These are phyloP conservation scores for Vaccinium vitisidaea DNA, from an alignment of 148 eudicot genomes.

Conservation along the genomic window DNA sequence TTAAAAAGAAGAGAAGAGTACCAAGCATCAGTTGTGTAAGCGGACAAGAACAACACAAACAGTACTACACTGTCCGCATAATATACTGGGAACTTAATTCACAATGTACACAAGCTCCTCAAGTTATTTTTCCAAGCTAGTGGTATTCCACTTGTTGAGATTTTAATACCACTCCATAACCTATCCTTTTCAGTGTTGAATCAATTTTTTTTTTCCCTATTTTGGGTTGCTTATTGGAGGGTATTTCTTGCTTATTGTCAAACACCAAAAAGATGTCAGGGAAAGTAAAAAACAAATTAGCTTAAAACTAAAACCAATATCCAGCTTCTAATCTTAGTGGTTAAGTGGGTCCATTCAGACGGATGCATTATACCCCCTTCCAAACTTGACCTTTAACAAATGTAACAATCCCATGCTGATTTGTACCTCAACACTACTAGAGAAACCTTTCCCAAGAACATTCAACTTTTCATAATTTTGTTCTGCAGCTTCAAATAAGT, in stretches of 20 bases:
- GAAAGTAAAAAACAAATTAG: neutral
- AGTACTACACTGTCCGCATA: neutral
- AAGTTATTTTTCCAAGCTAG: neutral
- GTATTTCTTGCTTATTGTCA: neutral
- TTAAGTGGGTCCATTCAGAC: neutral
- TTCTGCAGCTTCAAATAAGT: no score
- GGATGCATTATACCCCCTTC: neutral
- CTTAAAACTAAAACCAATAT: neutral
- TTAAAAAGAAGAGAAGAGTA: neutral
- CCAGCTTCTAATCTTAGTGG: neutral
- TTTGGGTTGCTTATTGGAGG: neutral
- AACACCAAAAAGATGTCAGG: neutral
- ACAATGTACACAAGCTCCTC: neutral
- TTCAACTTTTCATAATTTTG: neutral
- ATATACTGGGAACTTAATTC: neutral
- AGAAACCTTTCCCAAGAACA: slow-evolving; percentile 5
- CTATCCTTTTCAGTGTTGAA: neutral
- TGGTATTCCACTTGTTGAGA: neutral
- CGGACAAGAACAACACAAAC: neutral
- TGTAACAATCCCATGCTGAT: neutral
- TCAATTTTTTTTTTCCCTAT: neutral
- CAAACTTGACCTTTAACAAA: neutral
- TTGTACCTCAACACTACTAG: neutral
- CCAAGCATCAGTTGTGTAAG: neutral
- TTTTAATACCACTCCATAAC: neutral